Percentiles rank a stretch among this genome's conserved stretches.
Conservation (phyloP, 495 filamentous ascomycete genomes). For the Trichocladium antarcticum region DNA sequence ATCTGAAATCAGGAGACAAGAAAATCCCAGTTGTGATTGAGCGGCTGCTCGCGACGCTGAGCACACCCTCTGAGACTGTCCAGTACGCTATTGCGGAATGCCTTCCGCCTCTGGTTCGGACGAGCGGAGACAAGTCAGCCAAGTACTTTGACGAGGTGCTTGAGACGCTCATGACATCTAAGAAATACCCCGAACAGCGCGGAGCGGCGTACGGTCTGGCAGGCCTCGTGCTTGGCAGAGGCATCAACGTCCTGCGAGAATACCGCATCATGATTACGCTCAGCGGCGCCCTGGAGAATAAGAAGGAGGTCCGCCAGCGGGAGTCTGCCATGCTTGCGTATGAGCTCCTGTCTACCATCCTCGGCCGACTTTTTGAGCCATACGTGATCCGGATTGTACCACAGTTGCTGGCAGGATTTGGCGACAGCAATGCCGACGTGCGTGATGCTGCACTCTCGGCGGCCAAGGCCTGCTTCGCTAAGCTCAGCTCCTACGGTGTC, state of each 20-base stretch:
- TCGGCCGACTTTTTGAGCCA: constrained; percentile 84
- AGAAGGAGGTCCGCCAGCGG: constrained; percentile 77
- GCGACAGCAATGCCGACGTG: constrained; percentile 77
- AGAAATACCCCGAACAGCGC: constrained; percentile 80
- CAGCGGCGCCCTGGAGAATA: constrained; percentile 72
- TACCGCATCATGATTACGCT: constrained; percentile 75
- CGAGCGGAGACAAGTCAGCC: constrained; percentile 60
- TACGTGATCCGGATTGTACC: constrained; percentile 94
- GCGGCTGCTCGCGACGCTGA: constrained; percentile 70
- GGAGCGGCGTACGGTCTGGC: constrained; percentile 93
- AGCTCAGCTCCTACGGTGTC: constrained; percentile 87
- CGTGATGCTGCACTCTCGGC: constrained; percentile 86
- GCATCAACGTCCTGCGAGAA: constrained; percentile 71
- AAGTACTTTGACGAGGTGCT: constrained; percentile 73
- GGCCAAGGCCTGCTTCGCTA: constrained; percentile 87
- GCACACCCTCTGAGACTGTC: constrained; percentile 91
- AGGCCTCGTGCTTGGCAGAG: constrained; percentile 75
- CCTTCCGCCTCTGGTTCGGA: constrained; percentile 75
- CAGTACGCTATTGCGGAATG: constrained; percentile 94
- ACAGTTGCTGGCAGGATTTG: constrained; percentile 77
- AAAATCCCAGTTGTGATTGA: constrained; percentile 78
- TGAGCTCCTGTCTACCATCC: constrained; percentile 73
- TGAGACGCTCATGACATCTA: constrained; percentile 66
- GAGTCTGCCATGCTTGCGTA: constrained; percentile 84
- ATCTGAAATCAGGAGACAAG: constrained; percentile 70